Conservation (phyloP, 306 rosid species). For the Alnus rubra region DNA sequence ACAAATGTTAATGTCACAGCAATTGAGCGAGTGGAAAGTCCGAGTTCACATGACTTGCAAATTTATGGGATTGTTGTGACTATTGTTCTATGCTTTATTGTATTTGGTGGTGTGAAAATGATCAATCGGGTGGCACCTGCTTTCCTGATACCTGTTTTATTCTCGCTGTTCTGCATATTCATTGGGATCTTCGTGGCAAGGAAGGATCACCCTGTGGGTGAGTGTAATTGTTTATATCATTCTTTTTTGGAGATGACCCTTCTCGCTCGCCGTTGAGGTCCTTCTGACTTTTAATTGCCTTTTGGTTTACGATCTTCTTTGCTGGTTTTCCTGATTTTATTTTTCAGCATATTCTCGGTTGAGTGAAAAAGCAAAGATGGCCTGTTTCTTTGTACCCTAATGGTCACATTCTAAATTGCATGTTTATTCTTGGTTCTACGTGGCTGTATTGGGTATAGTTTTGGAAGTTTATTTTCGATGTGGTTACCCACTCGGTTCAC, state of each 20-base stretch:
- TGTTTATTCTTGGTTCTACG: neutral
- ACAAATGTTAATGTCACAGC: slow-evolving; percentile 72
- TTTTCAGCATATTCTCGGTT: neutral
- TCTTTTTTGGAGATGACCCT: slow-evolving; percentile 3
- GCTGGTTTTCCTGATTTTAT: neutral
- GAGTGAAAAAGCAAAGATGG: neutral
- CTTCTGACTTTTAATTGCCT: neutral
- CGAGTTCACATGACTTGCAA: slow-evolving; percentile 93
- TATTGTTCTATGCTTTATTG: slow-evolving; percentile 88
- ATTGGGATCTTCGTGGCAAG: slow-evolving; percentile 74
- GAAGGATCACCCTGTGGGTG: slow-evolving; percentile 77
- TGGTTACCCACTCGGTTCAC: neutral
- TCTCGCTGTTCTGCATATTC: slow-evolving; percentile 79
- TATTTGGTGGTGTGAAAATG: slow-evolving; percentile 98
- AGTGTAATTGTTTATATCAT: slow-evolving; percentile 22
- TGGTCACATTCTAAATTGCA: neutral
- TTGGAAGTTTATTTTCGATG: neutral
- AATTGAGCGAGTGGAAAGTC: slow-evolving; percentile 59
- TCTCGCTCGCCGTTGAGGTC: neutral
- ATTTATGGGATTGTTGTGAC: slow-evolving; percentile 94
- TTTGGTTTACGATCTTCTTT: neutral
- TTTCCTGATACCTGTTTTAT: slow-evolving; percentile 84
- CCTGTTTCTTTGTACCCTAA: neutral
- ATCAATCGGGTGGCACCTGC: slow-evolving; percentile 99
- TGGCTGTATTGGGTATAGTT: neutral